Base-by-base conservation (phyloP, 306 rosid species). In the Mimosa pudica region DNA sequence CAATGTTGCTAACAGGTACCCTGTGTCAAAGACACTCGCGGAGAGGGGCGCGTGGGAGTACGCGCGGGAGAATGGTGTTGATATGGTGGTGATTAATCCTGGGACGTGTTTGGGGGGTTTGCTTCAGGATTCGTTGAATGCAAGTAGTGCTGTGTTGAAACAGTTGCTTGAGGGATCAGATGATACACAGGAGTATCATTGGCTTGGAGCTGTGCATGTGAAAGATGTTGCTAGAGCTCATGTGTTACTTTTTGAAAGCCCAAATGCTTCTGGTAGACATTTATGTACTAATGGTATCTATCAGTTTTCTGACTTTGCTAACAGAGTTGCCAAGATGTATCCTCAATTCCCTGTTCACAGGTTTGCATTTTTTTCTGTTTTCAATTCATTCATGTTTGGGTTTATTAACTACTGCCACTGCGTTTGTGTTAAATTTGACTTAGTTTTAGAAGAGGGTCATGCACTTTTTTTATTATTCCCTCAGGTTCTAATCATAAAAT, bases 181-280 rank as follows among this genome's bases (percentile, higher is more conserved):
- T 61, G 93, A 92, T 18, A 87, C 89, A 17, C 98, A 94, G 65
- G 98, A 92, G 83, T 79, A 82, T 82, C 86, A 94, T 64, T 94
- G 98, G 98, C 75, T 94, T 36, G 98, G 97, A 4, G 97, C 92
- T 58, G 97, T 92, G 57, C 97, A 94, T 68, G 97, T 94, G 11
- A 70, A 79, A 51, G 98, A 94, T 13, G 96, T 92, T 10, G 98
- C 89, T 0, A 73, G 8, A 55, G 89, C 89, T 18, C 86, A 86
- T 11, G 78, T 86, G 0, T 80, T 86, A 81, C 83, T 94, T 5
- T 91, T 87, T 58, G 89, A 94, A 78, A 82, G 83, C 38, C 89
- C 93, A 60, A 35, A 76, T 38, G 94, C 97, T 76, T 79, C 90
- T 33, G 98, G 97, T 6, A 89, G 97, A 85, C 88, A 92, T 83